Conservation (phyloP, 2,329 filamentous ascomycete genomes). For the Davidsoniella eucalypti region DNA sequence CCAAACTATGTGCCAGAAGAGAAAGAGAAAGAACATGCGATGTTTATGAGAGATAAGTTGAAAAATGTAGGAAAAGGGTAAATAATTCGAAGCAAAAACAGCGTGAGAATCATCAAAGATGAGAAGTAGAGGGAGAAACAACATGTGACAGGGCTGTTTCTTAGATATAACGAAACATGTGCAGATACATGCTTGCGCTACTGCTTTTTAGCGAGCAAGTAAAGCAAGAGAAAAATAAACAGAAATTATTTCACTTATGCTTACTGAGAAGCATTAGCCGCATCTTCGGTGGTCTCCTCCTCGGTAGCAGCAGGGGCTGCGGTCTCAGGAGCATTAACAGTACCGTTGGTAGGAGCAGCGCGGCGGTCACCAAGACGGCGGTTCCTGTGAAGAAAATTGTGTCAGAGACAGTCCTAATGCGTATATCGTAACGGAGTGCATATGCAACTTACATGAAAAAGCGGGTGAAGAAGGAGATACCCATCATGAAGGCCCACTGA, state of each 20-base stretch:
- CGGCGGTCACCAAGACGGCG: conserved; percentile 3
- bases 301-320: not conserved
- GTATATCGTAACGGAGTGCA: not conserved
- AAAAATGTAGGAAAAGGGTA: not conserved
- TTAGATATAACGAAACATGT: not conserved
- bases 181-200: not conserved
- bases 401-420: not conserved
- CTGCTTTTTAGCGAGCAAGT: too few relatives aligned
- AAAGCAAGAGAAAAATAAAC: not conserved
- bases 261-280: not conserved
- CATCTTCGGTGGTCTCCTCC: not conserved
- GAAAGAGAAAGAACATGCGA: conserved; percentile 6
- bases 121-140: not conserved
- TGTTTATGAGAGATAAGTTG: not conserved
- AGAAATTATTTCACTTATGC: not conserved
- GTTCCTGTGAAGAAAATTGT: conserved; percentile 2
- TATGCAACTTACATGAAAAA: conserved; percentile 54
- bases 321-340: conserved; percentile 6
- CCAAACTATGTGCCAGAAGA: conserved; percentile 14
- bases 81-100: not conserved
- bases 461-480: conserved; percentile 56
- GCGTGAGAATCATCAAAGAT: not conserved
- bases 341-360: not conserved
- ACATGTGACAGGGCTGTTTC: not conserved
- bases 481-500: conserved; percentile 65